Evolutionary conservation across 768 basidiomycete genomes (phyloP), one percentile per base, ranked within the genome.

Genomic region (Suillus fuscotomentosus): DNA sequence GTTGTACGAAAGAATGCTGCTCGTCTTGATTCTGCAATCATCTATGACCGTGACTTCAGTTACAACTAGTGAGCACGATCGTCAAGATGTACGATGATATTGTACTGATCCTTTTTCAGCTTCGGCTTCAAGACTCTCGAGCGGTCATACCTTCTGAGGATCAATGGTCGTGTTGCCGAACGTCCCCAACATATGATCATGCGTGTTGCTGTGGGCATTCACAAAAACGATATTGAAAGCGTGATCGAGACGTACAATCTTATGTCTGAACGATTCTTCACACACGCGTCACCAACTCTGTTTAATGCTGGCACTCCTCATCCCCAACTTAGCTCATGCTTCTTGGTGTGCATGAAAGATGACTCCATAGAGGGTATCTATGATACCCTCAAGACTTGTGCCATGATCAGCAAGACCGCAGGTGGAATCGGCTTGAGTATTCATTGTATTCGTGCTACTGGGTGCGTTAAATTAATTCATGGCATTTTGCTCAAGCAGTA

Each of bases 111-210:
- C 60, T 39, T 36, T 9, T 50, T 47, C 3, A 94, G 92, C 80
- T 99, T 99, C 72, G 97, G 97, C n/a, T 99, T 99, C 88, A 99
- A 99, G 79, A 99, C 97, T 3, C 88, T 99, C 39, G 97, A 99
- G 78, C 91, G 96, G 39, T 98, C 96, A 2, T 99, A 99, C 77
- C 88, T 99, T 7, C 89, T 99, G 48, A 89, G 95, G 64, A 88
- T 99, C 79, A 87, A 97, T 73, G 94, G 95, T 48, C 92, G 92
- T 65, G 94, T 97, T 55, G 96, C 95, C 48, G 97, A 99, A 77
- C 89, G 97, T 43, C 97, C 97, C 38, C 97, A 99, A 71, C 97
- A 99, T 77, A 93, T 99, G 88, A 90, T 99, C 76, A 99, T 99
- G 97, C 95, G 97, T 76, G 97, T 99, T 63, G 94, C 97, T 54